phyloP scores from a whole-genome alignment of 345 rosid genomes.

The Hibiscus tridactylites region DNA sequence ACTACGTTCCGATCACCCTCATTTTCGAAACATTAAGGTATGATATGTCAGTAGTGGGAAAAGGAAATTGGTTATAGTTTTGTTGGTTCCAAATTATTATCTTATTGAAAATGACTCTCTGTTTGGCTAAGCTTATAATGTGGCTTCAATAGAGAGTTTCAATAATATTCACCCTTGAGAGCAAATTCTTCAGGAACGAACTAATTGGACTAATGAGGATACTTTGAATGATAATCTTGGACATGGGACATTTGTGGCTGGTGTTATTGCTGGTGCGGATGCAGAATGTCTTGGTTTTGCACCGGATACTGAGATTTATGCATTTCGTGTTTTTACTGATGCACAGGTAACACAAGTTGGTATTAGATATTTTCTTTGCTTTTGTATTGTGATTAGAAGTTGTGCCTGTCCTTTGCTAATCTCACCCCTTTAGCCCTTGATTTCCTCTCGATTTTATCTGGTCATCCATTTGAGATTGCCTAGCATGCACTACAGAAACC shows the following conservation, averaged over 20 bases:
- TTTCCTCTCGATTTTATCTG: background rate
- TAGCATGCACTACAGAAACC: background rate
- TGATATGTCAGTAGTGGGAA: conserved; percentile 12
- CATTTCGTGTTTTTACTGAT: conserved; percentile 94
- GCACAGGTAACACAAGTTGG: conserved; percentile 80
- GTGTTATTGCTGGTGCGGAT: conserved; percentile 89
- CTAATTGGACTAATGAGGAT: conserved; percentile 96
- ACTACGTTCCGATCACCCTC: conserved; percentile 84
- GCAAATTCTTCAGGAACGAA: conserved; percentile 63
- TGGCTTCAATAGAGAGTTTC: background rate
- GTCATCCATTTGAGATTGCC: background rate
- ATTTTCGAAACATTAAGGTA: conserved; percentile 89
- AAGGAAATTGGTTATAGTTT: background rate
- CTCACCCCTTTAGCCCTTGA: background rate
- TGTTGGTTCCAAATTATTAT: background rate
- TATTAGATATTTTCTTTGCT: background rate
- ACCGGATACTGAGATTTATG: conserved; percentile 87
- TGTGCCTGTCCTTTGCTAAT: background rate
- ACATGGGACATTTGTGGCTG: conserved; percentile 98
- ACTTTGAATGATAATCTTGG: conserved; percentile 98
- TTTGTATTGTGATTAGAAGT: no score
- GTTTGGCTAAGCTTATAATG: background rate
- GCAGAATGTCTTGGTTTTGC: conserved; percentile 94
- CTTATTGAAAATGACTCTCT: background rate
- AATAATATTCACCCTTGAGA: conserved; percentile 22